Conservation (phyloP, 2,329 filamentous ascomycete species). For the Botrytis byssoidea region DNA sequence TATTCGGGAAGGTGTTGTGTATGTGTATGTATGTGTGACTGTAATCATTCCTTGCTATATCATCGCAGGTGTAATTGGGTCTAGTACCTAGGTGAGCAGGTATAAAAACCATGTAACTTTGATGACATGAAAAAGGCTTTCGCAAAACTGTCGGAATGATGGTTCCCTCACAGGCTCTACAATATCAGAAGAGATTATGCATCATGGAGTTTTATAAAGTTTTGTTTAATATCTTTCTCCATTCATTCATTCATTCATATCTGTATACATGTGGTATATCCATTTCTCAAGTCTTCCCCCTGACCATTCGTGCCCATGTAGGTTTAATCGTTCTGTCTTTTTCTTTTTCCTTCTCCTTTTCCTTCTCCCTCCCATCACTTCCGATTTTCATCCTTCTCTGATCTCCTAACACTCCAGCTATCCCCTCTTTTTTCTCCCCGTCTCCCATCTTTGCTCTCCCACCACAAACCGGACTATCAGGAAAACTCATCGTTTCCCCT, state of each 20-base stretch:
- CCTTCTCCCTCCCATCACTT: background rate
- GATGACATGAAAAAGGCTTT: fast-evolving
- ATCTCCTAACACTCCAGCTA: background rate
- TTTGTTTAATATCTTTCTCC: background rate
- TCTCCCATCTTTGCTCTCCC: background rate
- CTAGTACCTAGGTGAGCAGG: background rate
- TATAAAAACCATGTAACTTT: background rate
- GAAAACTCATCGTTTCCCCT: slow-evolving; percentile 23
- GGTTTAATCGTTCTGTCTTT: slow-evolving; percentile 18
- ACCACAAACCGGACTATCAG: slow-evolving; percentile 23
- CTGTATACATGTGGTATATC: background rate
- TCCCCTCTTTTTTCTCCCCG: background rate
- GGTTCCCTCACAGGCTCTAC: background rate
- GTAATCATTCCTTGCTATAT: background rate
- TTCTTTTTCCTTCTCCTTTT: background rate
- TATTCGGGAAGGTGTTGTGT: background rate
- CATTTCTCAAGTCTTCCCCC: background rate
- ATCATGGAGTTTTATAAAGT: background rate
- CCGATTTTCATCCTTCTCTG: background rate
- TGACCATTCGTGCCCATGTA: slow-evolving; percentile 23
- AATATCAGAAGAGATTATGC: too few species aligned
- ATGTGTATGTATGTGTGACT: background rate
- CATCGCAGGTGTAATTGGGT: background rate
- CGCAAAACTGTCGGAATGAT: fast-evolving
- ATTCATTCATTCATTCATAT: background rate